Conservation (phyloP, 2,329 filamentous ascomycete species). For the Aspergillus pseudotamarii region DNA sequence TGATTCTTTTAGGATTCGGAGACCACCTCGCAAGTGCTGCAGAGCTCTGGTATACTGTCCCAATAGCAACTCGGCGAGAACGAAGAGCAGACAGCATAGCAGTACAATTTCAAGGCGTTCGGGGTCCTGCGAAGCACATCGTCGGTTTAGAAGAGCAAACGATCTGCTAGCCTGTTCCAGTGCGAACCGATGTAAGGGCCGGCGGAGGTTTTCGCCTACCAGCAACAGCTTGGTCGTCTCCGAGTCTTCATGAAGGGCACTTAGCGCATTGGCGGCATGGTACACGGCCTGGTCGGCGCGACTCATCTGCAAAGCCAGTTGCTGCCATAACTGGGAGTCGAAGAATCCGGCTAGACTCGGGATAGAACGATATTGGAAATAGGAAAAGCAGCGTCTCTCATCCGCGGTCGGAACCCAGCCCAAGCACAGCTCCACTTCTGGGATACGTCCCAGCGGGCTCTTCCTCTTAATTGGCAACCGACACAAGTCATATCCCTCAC, state of each 20-base stretch:
- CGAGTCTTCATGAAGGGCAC: slow-evolving; percentile 11
- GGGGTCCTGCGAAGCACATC: not conserved
- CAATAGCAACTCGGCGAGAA: not conserved
- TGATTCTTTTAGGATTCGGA: not conserved
- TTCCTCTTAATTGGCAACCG: not conserved
- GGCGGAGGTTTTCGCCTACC: not conserved
- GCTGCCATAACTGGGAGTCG: slow-evolving; percentile 11
- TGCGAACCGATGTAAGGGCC: not conserved
- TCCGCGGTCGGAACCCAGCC: slow-evolving; percentile 3
- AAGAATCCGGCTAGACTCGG: slow-evolving; percentile 3
- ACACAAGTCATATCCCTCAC: slow-evolving; percentile 8
- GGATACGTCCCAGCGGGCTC: not conserved
- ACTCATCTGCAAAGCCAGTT: slow-evolving; percentile 6
- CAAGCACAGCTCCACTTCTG: not conserved
- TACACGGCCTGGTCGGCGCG: slow-evolving; percentile 9
- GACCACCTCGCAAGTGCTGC: not conserved
- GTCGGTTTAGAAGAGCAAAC: not conserved
- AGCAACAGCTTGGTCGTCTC: slow-evolving; percentile 5
- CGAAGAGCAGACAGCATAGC: not conserved
- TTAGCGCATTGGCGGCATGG: slow-evolving; percentile 9
- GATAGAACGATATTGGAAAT: slow-evolving; percentile 7
- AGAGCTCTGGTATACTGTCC: not conserved
- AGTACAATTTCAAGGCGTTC: not conserved
- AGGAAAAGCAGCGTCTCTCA: slow-evolving; percentile 6
- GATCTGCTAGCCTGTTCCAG: not conserved